Percentiles rank a stretch among this genome's conserved stretches.
phyloP scores from a whole-genome alignment of 75 land plant species.

The Cunninghamia lanceolata region DNA sequence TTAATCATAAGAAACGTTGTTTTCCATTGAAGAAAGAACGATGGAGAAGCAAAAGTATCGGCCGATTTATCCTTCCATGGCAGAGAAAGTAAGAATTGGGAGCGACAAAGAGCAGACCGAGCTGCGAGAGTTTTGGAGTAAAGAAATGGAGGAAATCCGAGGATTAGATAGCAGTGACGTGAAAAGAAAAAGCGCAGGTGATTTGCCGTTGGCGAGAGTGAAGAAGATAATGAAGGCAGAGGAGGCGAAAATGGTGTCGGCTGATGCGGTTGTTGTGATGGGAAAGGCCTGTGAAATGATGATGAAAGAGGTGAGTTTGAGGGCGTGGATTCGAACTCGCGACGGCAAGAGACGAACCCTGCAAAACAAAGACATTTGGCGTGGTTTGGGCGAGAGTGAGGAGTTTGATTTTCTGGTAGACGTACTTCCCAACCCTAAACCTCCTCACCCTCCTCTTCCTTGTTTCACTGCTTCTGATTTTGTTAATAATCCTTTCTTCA shows the following conservation, averaged over 20 bases:
- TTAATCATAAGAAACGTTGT: too few species aligned
- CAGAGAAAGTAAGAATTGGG: background rate
- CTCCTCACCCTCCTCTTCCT: too few species aligned
- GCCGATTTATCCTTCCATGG: background rate
- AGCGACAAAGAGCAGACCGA: slow-evolving; percentile 41
- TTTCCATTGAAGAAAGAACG: too few species aligned
- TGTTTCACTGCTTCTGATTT: too few species aligned
- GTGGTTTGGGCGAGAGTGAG: slow-evolving; percentile 47
- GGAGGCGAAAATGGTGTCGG: slow-evolving; percentile 69
- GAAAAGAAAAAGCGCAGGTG: slow-evolving; percentile 57
- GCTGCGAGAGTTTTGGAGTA: slow-evolving; percentile 43
- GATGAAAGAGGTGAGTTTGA: slow-evolving; percentile 58
- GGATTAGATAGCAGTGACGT: slow-evolving; percentile 19
- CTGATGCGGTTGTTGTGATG: slow-evolving; percentile 71
- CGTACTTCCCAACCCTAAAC: slow-evolving; percentile 32
- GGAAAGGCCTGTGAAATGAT: slow-evolving; percentile 82
- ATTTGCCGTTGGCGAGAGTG: slow-evolving; percentile 60
- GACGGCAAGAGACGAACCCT: slow-evolving; percentile 72
- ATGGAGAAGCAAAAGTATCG: background rate
- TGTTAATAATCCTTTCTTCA: too few species aligned
- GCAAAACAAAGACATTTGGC: slow-evolving; percentile 68
- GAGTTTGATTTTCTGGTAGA: slow-evolving; percentile 59
- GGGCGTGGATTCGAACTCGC: slow-evolving; percentile 73
- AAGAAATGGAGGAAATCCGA: slow-evolving; percentile 50
- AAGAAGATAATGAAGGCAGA: slow-evolving; percentile 80